Base-by-base conservation (phyloP, 495 filamentous ascomycete genomes). In the Xylaria sp. region DNA sequence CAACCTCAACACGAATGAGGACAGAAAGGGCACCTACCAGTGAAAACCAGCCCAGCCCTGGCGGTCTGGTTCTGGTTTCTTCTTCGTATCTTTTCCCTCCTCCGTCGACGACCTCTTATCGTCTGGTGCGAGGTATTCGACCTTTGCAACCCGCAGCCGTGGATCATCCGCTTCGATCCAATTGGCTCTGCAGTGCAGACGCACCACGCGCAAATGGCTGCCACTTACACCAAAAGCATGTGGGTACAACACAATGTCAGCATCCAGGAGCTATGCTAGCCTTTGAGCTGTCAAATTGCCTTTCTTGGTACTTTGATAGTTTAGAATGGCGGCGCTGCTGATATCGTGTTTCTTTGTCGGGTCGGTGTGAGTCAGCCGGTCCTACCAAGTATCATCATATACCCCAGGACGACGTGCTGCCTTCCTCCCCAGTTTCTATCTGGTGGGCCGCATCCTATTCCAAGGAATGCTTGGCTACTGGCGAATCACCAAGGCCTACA, bases 131-230 rank as follows among this genome's bases (percentile, higher is more conserved):
- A 70, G 61, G 68, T 33, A 57, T 58, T 72, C 50, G 33, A 68
- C 67, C 72, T 69, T 76, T 68, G 74, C 72, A 74, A 69, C 68
- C 72, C 74, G 68, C 72, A 73, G 65, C 69, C 72, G 71, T 78
- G 74, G 74, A 70, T 76, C 72, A 71, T 43, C 68, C 61, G 72
- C 48, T 46, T 69, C 68, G 41, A 67, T 69, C 57, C 70, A 50
- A 76, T 78, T 76, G 76, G 76, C 53, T 69, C 50, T 61, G 61
- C 66, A 24, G 66, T 64, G 69, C 69, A 71, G 62, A 75, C 33
- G 50, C 69, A 40, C 53, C 52, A 69, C 46, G 67, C 69, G 64
- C 72, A 69, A 71, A 74, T 73, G 70, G 52, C 68, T 71, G 55
- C 40, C 67, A 64, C 53, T 72, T 69, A 67, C 72, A 76, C 73